These are phyloP conservation scores for Aegle marmelos DNA, from an alignment of 345 rosid species.

Conservation along the genomic window DNA sequence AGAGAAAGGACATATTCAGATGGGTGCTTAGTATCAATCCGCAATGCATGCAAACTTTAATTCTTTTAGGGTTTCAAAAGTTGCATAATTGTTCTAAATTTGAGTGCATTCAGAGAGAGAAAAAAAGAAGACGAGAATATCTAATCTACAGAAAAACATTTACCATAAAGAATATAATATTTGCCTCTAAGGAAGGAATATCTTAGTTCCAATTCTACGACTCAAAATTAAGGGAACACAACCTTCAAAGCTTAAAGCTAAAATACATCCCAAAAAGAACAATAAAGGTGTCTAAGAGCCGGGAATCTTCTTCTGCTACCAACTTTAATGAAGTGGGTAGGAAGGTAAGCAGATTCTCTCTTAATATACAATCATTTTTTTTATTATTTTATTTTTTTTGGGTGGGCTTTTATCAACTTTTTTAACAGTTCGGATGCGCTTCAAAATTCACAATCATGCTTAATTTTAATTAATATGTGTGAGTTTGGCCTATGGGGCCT, in stretches of 20 bases:
- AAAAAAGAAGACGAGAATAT: slow-evolving; percentile 34
- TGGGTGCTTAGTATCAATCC: slow-evolving; percentile 37
- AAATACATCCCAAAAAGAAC: slow-evolving; percentile 35
- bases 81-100: slow-evolving; percentile 48
- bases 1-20: slow-evolving; percentile 30
- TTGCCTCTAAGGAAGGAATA: slow-evolving; percentile 64
- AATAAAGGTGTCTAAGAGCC: slow-evolving; percentile 37
- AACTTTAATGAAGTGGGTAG: slow-evolving; percentile 71
- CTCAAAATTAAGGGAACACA: slow-evolving; percentile 64
- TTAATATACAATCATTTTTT: background rate
- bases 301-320: slow-evolving; percentile 65
- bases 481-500: background rate
- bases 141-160: slow-evolving; percentile 36
- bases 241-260: slow-evolving; percentile 49
- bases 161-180: slow-evolving; percentile 47
- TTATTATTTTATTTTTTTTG: background rate
- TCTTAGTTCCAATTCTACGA: slow-evolving; percentile 80
- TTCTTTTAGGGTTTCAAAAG: slow-evolving; percentile 62
- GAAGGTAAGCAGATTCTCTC: slow-evolving; percentile 72
- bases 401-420: background rate
- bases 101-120: slow-evolving; percentile 37
- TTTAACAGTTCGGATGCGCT: slow-evolving; percentile 8
- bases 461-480: background rate
- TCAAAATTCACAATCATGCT: background rate
- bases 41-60: slow-evolving; percentile 32